phyloP scores from a whole-genome alignment of 441 rosid genomes.

The Erodium trifolium region DNA sequence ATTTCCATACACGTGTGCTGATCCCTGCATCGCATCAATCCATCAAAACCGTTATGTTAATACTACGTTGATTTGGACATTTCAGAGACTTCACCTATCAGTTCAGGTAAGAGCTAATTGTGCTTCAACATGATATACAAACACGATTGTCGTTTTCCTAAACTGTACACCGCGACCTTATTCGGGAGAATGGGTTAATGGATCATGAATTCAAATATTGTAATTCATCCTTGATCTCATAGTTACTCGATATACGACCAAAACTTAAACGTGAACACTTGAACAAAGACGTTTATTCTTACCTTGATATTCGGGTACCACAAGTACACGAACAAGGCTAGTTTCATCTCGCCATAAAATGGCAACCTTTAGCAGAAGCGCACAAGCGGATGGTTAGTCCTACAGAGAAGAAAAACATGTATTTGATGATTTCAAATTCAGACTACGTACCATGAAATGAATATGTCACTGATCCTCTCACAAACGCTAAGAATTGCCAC shows the following conservation, averaged over 20 bases:
- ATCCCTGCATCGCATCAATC: neutral
- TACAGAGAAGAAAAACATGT: neutral
- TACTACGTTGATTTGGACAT: no score
- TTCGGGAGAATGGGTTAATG: no score
- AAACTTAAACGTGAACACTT: no score
- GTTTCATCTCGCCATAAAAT: neutral
- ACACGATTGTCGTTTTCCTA: no score
- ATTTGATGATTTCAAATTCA: neutral
- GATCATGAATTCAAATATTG: no score
- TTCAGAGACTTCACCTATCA: no score
- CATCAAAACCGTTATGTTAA: neutral
- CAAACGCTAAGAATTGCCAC: constrained; percentile 53
- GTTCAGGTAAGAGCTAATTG: no score
- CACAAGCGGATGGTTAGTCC: neutral
- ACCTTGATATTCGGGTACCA: neutral
- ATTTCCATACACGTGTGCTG: neutral
- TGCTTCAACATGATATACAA: no score
- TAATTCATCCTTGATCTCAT: no score
- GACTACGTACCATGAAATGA: constrained; percentile 53
- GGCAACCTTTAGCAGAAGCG: neutral
- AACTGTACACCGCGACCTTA: no score
- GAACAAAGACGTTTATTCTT: no score
- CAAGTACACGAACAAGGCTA: neutral
- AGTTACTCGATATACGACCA: no score
- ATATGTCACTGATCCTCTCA: constrained; percentile 51